Conservation (phyloP, 371 early-diverging fungal genomes). For the Mortierella sp. region DNA sequence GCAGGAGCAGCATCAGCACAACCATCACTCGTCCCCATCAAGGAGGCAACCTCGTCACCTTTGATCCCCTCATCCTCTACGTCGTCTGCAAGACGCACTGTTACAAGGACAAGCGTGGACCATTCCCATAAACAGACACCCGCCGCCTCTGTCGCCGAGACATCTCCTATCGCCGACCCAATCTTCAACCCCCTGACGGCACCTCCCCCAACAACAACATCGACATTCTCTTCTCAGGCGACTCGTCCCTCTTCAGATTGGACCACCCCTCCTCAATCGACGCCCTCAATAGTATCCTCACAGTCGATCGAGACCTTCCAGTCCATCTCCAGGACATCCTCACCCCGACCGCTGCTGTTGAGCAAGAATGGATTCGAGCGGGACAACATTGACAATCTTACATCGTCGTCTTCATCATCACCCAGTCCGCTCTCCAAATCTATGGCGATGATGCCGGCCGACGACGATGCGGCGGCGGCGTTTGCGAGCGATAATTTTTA, state of each 20-base stretch:
- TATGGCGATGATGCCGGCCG: conserved; percentile 24
- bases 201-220: not conserved
- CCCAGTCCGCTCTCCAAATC: conserved; percentile 21
- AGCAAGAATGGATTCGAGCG: conserved; percentile 34
- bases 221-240: not conserved
- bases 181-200: conserved; percentile 33
- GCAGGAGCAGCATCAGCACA: not conserved
- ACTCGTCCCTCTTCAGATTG: conserved; percentile 5
- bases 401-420: not conserved
- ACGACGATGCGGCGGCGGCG: conserved; percentile 51
- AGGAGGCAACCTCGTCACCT: not conserved
- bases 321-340: conserved; percentile 47
- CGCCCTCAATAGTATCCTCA: conserved; percentile 16
- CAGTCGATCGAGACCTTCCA: conserved; percentile 55
- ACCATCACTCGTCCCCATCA: no score
- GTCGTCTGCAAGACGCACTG: not conserved
- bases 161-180: conserved; percentile 8
- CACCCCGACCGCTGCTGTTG: conserved; percentile 29
- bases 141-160: not conserved
- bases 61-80: not conserved
- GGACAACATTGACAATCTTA: not conserved
- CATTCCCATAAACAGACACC: conserved; percentile 3
- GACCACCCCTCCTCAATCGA: not conserved
- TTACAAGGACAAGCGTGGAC: conserved; percentile 15
- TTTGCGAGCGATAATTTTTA: conserved; percentile 41